Percentiles rank a stretch among this genome's conserved stretches.
Conservation (phyloP, 257 asterid species). For the Henckelia pumila region DNA sequence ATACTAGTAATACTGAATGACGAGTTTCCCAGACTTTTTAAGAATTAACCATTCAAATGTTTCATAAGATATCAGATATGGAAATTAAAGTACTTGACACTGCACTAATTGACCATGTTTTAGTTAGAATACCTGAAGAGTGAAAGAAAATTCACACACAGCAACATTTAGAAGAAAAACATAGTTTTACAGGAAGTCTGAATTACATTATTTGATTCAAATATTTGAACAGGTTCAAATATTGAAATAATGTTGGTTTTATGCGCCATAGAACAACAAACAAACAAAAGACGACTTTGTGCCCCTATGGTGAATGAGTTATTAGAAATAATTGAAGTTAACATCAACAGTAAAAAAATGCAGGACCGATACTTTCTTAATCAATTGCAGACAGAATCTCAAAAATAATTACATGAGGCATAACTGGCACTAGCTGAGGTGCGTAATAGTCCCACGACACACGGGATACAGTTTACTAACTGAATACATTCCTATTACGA, state of each 20-base stretch:
- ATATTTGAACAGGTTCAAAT: background rate
- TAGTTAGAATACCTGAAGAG: background rate
- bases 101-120: background rate
- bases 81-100: background rate
- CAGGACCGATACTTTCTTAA: background rate
- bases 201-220: no score
- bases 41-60: background rate
- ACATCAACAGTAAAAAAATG: background rate
- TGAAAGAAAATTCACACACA: background rate
- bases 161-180: background rate
- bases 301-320: background rate
- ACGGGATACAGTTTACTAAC: background rate
- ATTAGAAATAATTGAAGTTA: no score
- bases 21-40: background rate
- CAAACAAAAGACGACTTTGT: background rate
- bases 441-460: background rate
- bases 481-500: constrained; percentile 6
- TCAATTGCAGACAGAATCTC: background rate
- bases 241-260: background rate
- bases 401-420: background rate
- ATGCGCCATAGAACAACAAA: background rate
- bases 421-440: background rate
- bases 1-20: no score
- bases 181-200: background rate
- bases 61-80: background rate